Base-by-base conservation (phyloP, 371 early-diverging fungal species). In the Batkoa obscura region DNA sequence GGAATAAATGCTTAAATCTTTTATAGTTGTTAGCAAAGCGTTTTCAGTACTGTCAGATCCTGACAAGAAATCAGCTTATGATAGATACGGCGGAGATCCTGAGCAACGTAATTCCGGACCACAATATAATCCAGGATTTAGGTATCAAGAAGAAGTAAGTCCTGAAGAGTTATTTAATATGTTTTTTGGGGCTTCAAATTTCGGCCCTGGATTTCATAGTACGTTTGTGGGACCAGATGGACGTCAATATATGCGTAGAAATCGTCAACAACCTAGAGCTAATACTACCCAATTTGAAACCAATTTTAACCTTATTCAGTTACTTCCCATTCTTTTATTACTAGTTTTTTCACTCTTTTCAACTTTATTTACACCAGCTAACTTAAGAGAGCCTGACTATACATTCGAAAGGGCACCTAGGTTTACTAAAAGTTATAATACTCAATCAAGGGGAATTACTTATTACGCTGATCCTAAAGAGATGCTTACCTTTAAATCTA, bases 81-180 rank as follows among this genome's bases (percentile, higher is more conserved):
- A 96, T 67, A 75, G 82, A 37, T 81, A 74, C 59, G 94, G 94
- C 31, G 74, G 80, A 0, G 89, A 88, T 59, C 68, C 70, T 6
- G 75, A 75, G 58, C 61, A 63, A 9, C 8, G 60, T 62, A 65
- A 67, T 12, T 59, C 63, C 32, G 54, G 65, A 32, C 46, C 10
- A 5, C 49, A 48, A 3, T n/a, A 23, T 5, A 42, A 45, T 55
- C 43, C 23, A 3, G 31, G 8, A 17, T 54, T 59, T 50, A 58
- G 62, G 39, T 74, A 69, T 55, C 78, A 77, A 30, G 80, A 80
- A 12, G 94, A 92, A 59, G 72, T 94, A n/a, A 81, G 80, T 15
- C 92, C 93, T 1, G 97, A 94, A 62, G 94, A 94, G 6, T 59
- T 94, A 33, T 93, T 94, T 72, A 90, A 90, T 66, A 91, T 92